phyloP scores from a whole-genome alignment of 352 stramenopile species.

The Phytophthora chlamydospora region DNA sequence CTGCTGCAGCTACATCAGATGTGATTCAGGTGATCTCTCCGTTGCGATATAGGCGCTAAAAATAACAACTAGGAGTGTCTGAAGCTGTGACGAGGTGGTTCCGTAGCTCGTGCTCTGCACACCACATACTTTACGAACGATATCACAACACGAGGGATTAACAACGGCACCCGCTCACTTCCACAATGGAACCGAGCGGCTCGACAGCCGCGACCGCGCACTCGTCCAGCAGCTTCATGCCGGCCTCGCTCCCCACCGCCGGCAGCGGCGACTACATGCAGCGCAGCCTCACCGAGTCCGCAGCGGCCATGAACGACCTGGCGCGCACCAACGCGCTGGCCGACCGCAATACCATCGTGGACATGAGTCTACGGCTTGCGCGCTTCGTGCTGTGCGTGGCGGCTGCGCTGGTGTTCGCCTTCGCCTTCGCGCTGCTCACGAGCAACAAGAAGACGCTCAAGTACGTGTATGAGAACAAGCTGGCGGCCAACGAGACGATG shows the following conservation, averaged over 20 bases:
- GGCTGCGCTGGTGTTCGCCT: constrained; percentile 41
- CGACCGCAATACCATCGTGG: constrained; percentile 67
- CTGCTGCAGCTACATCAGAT: background rate
- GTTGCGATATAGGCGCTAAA: no score
- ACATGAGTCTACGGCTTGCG: constrained; percentile 53
- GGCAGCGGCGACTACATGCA: constrained; percentile 24
- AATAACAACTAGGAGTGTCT: no score
- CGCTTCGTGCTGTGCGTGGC: constrained; percentile 52
- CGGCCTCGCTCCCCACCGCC: constrained; percentile 1
- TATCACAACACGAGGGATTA: constrained; percentile 1
- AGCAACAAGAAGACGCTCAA: constrained; percentile 44
- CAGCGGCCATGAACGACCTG: constrained; percentile 23
- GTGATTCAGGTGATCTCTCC: background rate
- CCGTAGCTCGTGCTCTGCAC: no score
- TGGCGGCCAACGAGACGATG: constrained; percentile 25
- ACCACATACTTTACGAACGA: background rate
- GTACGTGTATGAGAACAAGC: constrained; percentile 28
- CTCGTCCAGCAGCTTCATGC: constrained; percentile 17
- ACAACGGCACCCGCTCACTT: background rate
- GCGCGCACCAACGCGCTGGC: constrained; percentile 46
- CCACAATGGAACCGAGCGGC: background rate
- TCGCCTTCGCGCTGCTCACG: constrained; percentile 51
- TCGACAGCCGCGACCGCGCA: constrained; percentile 1
- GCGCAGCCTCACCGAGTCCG: constrained; percentile 26
- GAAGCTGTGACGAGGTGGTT: no score